Evolutionary conservation across 306 rosid genomes (phyloP).

Genomic region (Prunus fruticosa): DNA sequence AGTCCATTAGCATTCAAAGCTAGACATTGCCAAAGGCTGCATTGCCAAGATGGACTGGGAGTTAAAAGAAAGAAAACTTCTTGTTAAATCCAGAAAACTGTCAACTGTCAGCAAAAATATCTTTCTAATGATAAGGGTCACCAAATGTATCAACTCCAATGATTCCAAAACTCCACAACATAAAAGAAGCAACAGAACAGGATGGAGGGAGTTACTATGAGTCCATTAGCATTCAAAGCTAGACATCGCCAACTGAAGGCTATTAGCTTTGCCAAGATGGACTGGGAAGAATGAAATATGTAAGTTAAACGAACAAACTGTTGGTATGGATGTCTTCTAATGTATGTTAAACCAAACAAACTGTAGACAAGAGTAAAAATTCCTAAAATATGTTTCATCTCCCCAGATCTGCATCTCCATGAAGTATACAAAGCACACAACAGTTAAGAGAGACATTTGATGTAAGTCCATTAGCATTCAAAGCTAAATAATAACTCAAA

Average conservation of each 20-base stretch:
- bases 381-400: slow-evolving; percentile 33
- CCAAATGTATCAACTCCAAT: slow-evolving; percentile 44
- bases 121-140: not conserved
- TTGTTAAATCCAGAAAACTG: not conserved
- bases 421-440: slow-evolving; percentile 32
- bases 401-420: slow-evolving; percentile 45
- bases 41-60: slow-evolving; percentile 68
- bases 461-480: slow-evolving; percentile 39
- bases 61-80: not conserved
- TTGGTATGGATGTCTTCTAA: not conserved
- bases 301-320: not conserved
- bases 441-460: slow-evolving; percentile 45
- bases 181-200: slow-evolving; percentile 35
- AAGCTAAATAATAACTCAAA: slow-evolving; percentile 19
- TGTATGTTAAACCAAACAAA: not conserved
- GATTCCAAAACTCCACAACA: slow-evolving; percentile 37
- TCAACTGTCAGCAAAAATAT: not conserved
- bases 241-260: slow-evolving; percentile 31
- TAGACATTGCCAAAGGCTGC: slow-evolving; percentile 49
- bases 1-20: slow-evolving; percentile 77
- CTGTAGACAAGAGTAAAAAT: not conserved
- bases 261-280: slow-evolving; percentile 76
- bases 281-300: slow-evolving; percentile 20
- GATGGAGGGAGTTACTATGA: slow-evolving; percentile 25
- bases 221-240: slow-evolving; percentile 79